A percentile compares a stretch with the other conserved stretches of the same genome.
Evolutionary conservation across 331 rosid species (phyloP).

Genomic region (Rhamnella rubrinervis): DNA sequence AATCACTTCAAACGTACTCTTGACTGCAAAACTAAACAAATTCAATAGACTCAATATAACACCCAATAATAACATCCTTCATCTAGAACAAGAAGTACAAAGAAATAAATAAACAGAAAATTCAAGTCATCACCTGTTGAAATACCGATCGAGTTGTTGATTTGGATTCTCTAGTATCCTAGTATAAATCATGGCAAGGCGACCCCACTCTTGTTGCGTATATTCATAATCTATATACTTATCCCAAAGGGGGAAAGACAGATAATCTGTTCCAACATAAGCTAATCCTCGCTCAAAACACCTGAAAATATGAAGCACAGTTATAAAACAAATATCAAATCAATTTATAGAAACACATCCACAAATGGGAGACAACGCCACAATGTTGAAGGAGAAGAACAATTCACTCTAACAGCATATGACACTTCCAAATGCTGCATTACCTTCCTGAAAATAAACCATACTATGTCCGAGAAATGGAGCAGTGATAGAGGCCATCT

Average conservation of each 20-base stretch:
- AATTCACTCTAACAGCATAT: conserved; percentile 91
- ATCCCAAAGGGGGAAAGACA: conserved; percentile 95
- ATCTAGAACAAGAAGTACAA: neutral
- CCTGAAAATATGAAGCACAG: conserved; percentile 53
- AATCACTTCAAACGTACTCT: neutral
- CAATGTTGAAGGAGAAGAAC: conserved; percentile 67
- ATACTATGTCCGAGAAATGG: conserved; percentile 92
- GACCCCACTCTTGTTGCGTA: conserved; percentile 97
- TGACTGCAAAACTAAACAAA: neutral
- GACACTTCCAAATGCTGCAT: conserved; percentile 97
- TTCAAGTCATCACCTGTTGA: conserved; percentile 61
- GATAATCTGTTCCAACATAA: conserved; percentile 97
- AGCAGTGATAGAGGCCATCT: conserved; percentile 99
- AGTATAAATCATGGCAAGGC: conserved; percentile 84
- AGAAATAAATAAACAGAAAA: conserved; percentile 7
- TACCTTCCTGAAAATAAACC: conserved; percentile 96
- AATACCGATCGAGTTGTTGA: conserved; percentile 92
- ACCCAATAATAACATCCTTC: neutral
- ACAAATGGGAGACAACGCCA: conserved; percentile 61
- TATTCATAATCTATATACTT: conserved; percentile 95
- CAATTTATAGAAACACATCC: conserved; percentile 52
- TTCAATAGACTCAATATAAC: neutral
- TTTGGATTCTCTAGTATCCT: conserved; percentile 91
- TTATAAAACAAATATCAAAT: conserved; percentile 39
- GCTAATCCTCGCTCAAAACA: conserved; percentile 94